Conservation (phyloP, 345 rosid species). For the Linum trigynum region DNA sequence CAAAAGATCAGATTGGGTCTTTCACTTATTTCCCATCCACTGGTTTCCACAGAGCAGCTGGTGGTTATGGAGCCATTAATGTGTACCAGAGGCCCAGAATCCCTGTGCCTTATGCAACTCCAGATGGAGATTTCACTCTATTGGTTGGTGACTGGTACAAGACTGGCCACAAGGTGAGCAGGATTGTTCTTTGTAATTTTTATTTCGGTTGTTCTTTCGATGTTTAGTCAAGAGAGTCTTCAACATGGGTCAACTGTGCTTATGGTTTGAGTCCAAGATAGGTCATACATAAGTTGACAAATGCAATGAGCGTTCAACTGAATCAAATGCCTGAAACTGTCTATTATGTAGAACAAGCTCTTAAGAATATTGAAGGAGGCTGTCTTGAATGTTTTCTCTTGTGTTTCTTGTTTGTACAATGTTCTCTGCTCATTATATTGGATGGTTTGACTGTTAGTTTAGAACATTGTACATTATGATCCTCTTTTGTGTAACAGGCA, state of each 20-base stretch:
- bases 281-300: too few relatives aligned
- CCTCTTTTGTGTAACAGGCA: not conserved
- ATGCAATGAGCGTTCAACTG: too few relatives aligned
- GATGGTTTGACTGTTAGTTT: too few relatives aligned
- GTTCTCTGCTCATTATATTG: too few relatives aligned
- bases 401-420: too few relatives aligned
- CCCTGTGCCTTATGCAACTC: conserved; percentile 42
- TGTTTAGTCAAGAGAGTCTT: not conserved
- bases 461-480: not conserved
- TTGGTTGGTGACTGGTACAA: conserved; percentile 61
- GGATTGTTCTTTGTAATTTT: too few relatives aligned
- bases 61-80: conserved; percentile 47
- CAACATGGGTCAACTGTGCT: not conserved
- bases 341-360: too few relatives aligned
- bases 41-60: conserved; percentile 33
- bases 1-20: conserved; percentile 38
- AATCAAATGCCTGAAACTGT: too few relatives aligned
- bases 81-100: conserved; percentile 43
- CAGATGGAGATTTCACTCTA: conserved; percentile 55
- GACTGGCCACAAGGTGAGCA: conserved; percentile 26
- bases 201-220: too few relatives aligned
- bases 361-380: too few relatives aligned
- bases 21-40: conserved; percentile 36
- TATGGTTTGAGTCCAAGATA: too few relatives aligned
- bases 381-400: too few relatives aligned